Conservation (phyloP, 345 rosid species). For the Pistacia vera region DNA sequence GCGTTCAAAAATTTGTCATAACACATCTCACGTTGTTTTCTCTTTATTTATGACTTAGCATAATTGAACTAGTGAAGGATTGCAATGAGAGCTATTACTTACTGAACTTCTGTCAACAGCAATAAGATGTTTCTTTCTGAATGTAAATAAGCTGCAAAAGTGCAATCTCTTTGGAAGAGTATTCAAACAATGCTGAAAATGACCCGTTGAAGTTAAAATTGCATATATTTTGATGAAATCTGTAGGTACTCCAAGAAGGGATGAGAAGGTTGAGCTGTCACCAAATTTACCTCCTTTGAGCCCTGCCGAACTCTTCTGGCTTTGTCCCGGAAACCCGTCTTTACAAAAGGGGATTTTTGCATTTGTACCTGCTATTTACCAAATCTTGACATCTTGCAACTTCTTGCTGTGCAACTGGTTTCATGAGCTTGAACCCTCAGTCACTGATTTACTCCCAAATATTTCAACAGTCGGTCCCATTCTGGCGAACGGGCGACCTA, state of each 20-base stretch:
- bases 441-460: constrained; percentile 7
- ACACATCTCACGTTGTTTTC: not conserved
- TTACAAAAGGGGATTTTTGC: constrained; percentile 1
- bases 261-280: constrained; percentile 12
- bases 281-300: constrained; percentile 12
- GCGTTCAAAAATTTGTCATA: not conserved
- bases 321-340: not conserved
- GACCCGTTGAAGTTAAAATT: not conserved
- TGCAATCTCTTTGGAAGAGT: no score
- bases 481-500: not conserved
- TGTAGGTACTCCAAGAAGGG: constrained; percentile 16
- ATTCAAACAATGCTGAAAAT: not conserved
- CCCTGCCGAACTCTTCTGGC: constrained; percentile 23
- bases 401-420: constrained; percentile 20
- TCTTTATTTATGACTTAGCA: not conserved
- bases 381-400: not conserved
- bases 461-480: constrained; percentile 21
- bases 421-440: constrained; percentile 24
- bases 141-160: no score
- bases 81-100: no score
- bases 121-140: no score
- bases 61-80: no score
- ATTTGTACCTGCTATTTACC: not conserved
- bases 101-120: no score
- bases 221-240: not conserved